Percentiles rank a stretch among this genome's conserved stretches.
phyloP scores from a whole-genome alignment of 2,329 filamentous ascomycete genomes.

The Stemphylium vesicarium region DNA sequence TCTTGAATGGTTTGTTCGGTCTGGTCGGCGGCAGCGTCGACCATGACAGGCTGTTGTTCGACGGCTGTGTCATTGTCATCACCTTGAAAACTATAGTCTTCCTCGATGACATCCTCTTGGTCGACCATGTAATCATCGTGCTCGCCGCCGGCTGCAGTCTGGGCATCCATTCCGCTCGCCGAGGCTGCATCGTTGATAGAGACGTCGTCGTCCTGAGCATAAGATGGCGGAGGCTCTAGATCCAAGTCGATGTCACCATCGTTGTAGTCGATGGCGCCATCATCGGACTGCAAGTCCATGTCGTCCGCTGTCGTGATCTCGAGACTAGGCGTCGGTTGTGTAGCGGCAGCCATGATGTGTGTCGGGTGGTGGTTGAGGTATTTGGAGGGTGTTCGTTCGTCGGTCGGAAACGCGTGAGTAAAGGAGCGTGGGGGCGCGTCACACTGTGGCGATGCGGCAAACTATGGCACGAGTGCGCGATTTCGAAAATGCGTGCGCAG shows the following conservation, averaged over 20 bases:
- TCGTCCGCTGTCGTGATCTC: constrained; percentile 50
- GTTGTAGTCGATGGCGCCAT: constrained; percentile 51
- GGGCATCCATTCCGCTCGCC: constrained; percentile 29
- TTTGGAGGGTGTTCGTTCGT: constrained; percentile 3
- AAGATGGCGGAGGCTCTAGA: constrained; percentile 40
- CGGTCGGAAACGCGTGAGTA: constrained; percentile 11
- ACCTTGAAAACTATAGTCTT: constrained; percentile 28
- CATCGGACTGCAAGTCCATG: constrained; percentile 63
- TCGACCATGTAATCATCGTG: constrained; percentile 50
- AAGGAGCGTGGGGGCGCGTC: constrained; percentile 27
- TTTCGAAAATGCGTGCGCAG: constrained; percentile 1
- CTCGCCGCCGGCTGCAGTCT: constrained; percentile 21
- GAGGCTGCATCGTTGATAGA: constrained; percentile 61
- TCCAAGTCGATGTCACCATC: constrained; percentile 68
- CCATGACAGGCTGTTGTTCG: constrained; percentile 13
- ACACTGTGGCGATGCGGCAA: constrained; percentile 17
- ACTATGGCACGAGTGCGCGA: not conserved
- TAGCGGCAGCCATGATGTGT: constrained; percentile 32
- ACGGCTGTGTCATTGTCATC: constrained; percentile 13
- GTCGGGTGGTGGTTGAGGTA: not conserved
- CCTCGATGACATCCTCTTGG: constrained; percentile 40
- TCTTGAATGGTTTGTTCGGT: constrained; percentile 17
- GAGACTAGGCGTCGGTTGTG: constrained; percentile 29
- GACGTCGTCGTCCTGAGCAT: constrained; percentile 55
- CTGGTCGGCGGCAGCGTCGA: constrained; percentile 1